These are phyloP conservation scores for Thermoascus crustaceus DNA, from an alignment of 2,329 filamentous ascomycete species.

Conservation along the genomic window DNA sequence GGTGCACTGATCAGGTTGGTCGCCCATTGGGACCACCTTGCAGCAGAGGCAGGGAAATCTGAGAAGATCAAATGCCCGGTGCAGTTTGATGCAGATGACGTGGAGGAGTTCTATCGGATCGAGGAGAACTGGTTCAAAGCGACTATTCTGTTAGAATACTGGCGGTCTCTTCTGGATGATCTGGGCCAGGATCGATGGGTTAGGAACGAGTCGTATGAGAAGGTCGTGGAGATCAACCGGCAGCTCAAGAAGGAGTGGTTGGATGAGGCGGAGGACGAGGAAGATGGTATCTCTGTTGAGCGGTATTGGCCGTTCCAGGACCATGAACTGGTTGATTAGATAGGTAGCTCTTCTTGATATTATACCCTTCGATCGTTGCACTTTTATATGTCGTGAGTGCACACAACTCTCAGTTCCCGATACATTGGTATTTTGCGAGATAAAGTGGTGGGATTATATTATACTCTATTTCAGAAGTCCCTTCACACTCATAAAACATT, in stretches of 20 bases:
- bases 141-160: neutral
- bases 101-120: neutral
- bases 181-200: neutral
- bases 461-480: no score
- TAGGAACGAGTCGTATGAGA: neutral
- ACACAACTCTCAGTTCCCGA: no score
- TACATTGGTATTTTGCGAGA: no score
- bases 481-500: no score
- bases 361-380: no score
- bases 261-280: neutral
- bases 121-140: neutral
- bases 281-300: neutral
- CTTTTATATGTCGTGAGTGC: no score
- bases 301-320: slow-evolving; percentile 1
- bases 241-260: neutral
- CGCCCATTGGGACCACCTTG: neutral
- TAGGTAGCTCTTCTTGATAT: no score
- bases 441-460: no score
- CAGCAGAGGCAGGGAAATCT: neutral
- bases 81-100: neutral
- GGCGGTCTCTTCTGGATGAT: neutral
- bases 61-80: neutral
- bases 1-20: slow-evolving; percentile 5
- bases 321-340: slow-evolving; percentile 3
- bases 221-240: neutral